Base-by-base conservation (phyloP, 768 basidiomycete species). In the Kwoniella newhampshirensis region DNA sequence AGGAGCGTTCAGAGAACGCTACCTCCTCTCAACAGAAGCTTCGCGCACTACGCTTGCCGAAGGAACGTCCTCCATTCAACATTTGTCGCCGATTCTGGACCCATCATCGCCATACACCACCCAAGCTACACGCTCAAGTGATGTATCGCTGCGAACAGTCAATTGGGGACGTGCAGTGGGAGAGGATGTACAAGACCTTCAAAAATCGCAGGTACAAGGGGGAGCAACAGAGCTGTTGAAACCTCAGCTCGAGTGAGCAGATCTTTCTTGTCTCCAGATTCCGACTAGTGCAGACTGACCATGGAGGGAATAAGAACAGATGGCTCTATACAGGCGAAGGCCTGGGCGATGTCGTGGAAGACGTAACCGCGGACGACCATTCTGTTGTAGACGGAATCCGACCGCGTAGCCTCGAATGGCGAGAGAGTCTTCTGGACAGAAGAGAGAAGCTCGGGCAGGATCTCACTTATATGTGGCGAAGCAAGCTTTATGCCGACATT, bases 401-500 rank as follows among this genome's bases (percentile, higher is more conserved):
- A 27, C 20, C 32, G 3, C 37, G 35, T 11, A n/a, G n/a, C 32
- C 6, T 32, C 32, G 32, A 32, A 32, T 6, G 32, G 52, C 84
- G 76, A 50, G 79, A 46, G 26, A 66, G 50, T 46, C 51, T 23
- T 51, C 65, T 80, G 63, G 69, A 36, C 1, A 77, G 64, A 36
- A 80, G 77, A 8, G 89, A 91, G 75, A 89, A 91, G 77, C 83
- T 96, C 9, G 84, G 90, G 59, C 90, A 91, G 76, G 94, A 97
- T 70, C 81, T 96, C 26, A 88, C 93, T 21, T 96, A 87, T 80
- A 94, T 92, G 91, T 97, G 93, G 94, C 80, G 94, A 28, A 89
- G 88, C 12, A 85, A 91, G 46, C 84, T 98, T 17, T 98, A 92
- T 74, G 89, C 91, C 1, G 94, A 98, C 75, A 84, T 94, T 21